Conservation (phyloP, 768 basidiomycete species). For the Amanita pseudoporphyria region DNA sequence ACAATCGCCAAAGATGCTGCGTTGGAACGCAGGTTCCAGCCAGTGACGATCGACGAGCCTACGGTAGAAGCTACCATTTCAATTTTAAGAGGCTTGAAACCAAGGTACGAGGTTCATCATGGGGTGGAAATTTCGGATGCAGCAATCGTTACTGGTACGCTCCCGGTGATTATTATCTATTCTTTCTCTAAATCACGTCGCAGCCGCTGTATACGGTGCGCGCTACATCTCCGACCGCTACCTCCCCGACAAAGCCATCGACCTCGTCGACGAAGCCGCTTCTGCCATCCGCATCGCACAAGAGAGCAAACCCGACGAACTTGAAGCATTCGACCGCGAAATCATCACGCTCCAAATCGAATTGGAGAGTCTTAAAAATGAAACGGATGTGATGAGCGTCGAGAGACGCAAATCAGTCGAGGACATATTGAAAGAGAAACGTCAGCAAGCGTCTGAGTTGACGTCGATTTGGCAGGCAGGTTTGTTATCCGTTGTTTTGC, state of each 20-base stretch:
- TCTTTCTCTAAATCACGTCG: neutral
- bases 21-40: conserved; percentile 86
- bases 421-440: conserved; percentile 46
- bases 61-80: conserved; percentile 77
- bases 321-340: conserved; percentile 75
- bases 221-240: conserved; percentile 84
- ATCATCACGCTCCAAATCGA: conserved; percentile 87
- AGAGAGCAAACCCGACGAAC: conserved; percentile 78
- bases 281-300: conserved; percentile 81
- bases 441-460: conserved; percentile 50
- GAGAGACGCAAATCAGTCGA: conserved; percentile 67
- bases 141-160: conserved; percentile 74
- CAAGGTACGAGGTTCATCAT: conserved; percentile 85
- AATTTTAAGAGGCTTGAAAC: conserved; percentile 79
- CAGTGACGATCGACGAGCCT: conserved; percentile 82
- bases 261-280: conserved; percentile 90
- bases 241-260: conserved; percentile 87
- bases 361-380: conserved; percentile 81
- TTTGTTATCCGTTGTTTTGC: conserved; percentile 18
- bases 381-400: conserved; percentile 74
- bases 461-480: conserved; percentile 68
- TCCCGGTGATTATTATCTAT: neutral
- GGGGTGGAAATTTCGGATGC: conserved; percentile 88
- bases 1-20: conserved; percentile 90
- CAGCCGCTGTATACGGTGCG: conserved; percentile 76